Conservation (phyloP, 2,329 filamentous ascomycete species). For the Aspergillus sclerotialis region DNA sequence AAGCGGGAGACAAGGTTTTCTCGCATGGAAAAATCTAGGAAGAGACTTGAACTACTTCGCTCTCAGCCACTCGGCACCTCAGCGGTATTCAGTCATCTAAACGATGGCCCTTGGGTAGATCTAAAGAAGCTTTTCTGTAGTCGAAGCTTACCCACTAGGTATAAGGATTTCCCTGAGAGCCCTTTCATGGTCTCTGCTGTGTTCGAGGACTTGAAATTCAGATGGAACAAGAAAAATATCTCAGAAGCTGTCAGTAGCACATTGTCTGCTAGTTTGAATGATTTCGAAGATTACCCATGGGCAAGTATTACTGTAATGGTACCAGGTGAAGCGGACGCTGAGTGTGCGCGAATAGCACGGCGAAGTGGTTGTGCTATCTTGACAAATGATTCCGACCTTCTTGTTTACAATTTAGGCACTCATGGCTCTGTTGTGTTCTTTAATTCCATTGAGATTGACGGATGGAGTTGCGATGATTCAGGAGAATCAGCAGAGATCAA, state of each 20-base stretch:
- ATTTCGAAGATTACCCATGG: slow-evolving; percentile 22
- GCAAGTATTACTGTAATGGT: slow-evolving; percentile 50
- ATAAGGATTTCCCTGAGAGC: slow-evolving; percentile 42
- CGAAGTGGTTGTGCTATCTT: slow-evolving; percentile 53
- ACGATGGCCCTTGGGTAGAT: slow-evolving; percentile 4
- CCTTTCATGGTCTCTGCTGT: slow-evolving; percentile 72
- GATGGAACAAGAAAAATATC: slow-evolving; percentile 27
- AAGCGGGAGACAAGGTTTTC: slow-evolving; percentile 59
- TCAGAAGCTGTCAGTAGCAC: slow-evolving; percentile 7
- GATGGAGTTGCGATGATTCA: slow-evolving; percentile 7
- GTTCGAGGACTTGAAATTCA: slow-evolving; percentile 59
- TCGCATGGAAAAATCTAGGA: slow-evolving; percentile 54
- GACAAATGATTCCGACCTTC: slow-evolving; percentile 81
- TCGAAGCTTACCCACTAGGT: slow-evolving; percentile 17
- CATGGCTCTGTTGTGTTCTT: slow-evolving; percentile 62
- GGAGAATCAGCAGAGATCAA: slow-evolving; percentile 16
- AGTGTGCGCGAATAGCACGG: slow-evolving; percentile 63
- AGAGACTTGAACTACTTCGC: slow-evolving; percentile 48
- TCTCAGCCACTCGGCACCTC: slow-evolving; percentile 26
- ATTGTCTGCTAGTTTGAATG: slow-evolving; percentile 21
- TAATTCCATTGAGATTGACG: slow-evolving; percentile 49
- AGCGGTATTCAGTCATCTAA: slow-evolving; percentile 6
- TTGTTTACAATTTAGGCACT: slow-evolving; percentile 63
- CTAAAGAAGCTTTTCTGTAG: slow-evolving; percentile 20
- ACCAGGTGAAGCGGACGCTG: slow-evolving; percentile 77